These are phyloP conservation scores for Physcia stellaris DNA, from an alignment of 495 filamentous ascomycete genomes.

Conservation along the genomic window DNA sequence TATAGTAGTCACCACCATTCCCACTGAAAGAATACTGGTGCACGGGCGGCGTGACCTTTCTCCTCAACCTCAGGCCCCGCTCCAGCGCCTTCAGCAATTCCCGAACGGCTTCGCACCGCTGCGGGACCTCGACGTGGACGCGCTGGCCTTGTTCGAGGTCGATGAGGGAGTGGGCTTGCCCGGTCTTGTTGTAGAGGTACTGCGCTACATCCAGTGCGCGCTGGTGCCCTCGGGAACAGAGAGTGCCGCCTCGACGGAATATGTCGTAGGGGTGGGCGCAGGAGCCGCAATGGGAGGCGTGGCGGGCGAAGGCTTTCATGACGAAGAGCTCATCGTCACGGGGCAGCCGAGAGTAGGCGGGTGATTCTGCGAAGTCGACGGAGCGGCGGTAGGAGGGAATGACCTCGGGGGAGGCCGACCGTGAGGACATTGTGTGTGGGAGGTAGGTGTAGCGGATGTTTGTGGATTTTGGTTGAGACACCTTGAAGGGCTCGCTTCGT, in stretches of 20 bases:
- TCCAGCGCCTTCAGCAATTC: conserved; percentile 34
- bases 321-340: conserved; percentile 29
- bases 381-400: conserved; percentile 6
- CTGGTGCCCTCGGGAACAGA: conserved; percentile 36
- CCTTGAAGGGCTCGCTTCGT: no score
- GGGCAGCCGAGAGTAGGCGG: conserved; percentile 25
- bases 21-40: no score
- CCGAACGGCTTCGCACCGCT: conserved; percentile 24
- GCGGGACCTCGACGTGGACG: conserved; percentile 35
- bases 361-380: conserved; percentile 13
- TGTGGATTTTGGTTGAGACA: no score
- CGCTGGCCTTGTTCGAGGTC: conserved; percentile 29
- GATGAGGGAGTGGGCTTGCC: conserved; percentile 33
- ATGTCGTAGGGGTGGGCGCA: conserved; percentile 28
- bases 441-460: no score
- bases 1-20: conserved; percentile 29
- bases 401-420: no score
- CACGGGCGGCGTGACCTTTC: conserved; percentile 15
- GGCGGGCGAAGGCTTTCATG: conserved; percentile 25
- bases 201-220: conserved; percentile 32
- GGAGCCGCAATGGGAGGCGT: conserved; percentile 28
- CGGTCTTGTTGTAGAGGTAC: conserved; percentile 35
- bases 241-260: conserved; percentile 20
- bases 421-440: no score
- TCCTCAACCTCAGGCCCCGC: conserved; percentile 28